Conservation (phyloP, 1,139 yeast species). For the Yamadazyma blattariae region DNA sequence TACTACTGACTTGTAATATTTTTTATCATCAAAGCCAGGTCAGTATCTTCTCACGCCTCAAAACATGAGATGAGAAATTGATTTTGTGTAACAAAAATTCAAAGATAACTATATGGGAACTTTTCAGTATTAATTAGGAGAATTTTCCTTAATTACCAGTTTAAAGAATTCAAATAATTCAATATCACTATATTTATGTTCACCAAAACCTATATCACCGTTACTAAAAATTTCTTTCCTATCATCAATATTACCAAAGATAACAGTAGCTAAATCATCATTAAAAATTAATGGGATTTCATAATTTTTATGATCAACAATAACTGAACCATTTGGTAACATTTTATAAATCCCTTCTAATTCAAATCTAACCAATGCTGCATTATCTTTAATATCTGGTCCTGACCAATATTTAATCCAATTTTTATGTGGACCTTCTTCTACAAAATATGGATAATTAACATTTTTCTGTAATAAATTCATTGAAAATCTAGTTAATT, state of each 20-base stretch:
- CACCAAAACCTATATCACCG: slow-evolving; percentile 3
- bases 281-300: slow-evolving; percentile 1
- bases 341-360: slow-evolving; percentile 2
- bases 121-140: too few species aligned
- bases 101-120: too few species aligned
- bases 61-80: too few species aligned
- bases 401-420: slow-evolving; percentile 7
- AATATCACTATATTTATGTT: slow-evolving; percentile 3
- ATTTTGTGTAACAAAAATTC: too few species aligned
- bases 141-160: slow-evolving; percentile 3
- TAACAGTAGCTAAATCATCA: slow-evolving; percentile 3
- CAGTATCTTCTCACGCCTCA: too few species aligned
- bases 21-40: too few species aligned
- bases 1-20: too few species aligned
- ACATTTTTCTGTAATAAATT: slow-evolving; percentile 1
- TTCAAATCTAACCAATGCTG: slow-evolving; percentile 4
- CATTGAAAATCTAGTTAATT: slow-evolving; percentile 1
- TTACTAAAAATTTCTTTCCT: slow-evolving; percentile 1
- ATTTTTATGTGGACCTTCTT: slow-evolving; percentile 5
- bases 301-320: background rate
- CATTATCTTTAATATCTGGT: slow-evolving; percentile 4
- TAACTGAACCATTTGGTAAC: slow-evolving; percentile 3
- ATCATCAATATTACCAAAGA: slow-evolving; percentile 2
- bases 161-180: slow-evolving; percentile 5
- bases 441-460: slow-evolving; percentile 2